Evolutionary conservation across 192 early-diverging fungal species (phyloP).

Genomic region (Podila epicladia): DNA sequence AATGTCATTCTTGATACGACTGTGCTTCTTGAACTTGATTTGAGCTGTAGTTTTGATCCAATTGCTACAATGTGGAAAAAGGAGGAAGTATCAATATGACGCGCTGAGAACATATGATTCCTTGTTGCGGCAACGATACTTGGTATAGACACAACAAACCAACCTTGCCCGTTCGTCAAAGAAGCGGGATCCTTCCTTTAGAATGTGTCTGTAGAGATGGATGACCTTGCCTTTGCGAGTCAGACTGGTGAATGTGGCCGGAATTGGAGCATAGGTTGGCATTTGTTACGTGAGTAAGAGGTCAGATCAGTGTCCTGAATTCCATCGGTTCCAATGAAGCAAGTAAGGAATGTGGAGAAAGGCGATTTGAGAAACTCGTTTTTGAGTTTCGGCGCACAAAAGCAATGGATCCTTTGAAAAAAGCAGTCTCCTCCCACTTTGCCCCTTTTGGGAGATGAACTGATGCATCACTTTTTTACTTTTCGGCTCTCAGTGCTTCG

Average conservation of each 20-base stretch:
- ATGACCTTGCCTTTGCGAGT: slow-evolving; percentile 6
- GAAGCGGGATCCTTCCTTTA: slow-evolving; percentile 26
- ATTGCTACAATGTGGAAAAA: neutral
- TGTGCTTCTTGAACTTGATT: neutral
- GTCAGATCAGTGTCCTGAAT: neutral
- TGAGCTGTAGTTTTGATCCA: neutral
- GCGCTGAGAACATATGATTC: neutral
- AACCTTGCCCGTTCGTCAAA: slow-evolving; percentile 50
- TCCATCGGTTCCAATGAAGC: neutral
- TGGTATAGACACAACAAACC: neutral
- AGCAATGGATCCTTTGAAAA: too few species aligned
- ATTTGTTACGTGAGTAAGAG: slow-evolving; percentile 4
- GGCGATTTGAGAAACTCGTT: too few species aligned
- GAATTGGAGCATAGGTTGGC: slow-evolving; percentile 35
- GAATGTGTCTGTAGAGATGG: slow-evolving; percentile 42
- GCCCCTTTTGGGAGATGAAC: too few species aligned
- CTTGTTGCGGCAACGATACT: neutral
- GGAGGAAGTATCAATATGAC: neutral
- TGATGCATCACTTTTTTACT: too few species aligned
- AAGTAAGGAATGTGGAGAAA: neutral
- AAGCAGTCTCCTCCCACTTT: too few species aligned
- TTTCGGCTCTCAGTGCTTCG: neutral
- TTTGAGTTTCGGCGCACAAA: too few species aligned
- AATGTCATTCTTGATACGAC: neutral
- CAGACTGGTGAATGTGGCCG: slow-evolving; percentile 16